These are phyloP conservation scores for Peronospora belbahrii DNA, from an alignment of 352 stramenopile genomes.

Conservation along the genomic window DNA sequence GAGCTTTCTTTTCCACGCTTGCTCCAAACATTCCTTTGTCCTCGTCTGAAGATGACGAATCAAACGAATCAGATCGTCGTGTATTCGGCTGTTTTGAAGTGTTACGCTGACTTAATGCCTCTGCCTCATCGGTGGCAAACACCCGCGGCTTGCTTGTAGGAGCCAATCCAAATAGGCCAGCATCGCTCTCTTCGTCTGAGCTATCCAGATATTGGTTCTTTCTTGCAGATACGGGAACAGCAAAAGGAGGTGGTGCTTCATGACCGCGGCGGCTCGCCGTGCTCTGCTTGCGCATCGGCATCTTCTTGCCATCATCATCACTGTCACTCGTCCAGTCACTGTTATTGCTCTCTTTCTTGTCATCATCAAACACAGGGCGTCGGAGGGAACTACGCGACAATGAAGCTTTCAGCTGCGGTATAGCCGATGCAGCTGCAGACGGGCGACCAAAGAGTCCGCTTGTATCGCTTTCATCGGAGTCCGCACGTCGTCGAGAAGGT, in stretches of 20 bases:
- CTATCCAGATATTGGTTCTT: conserved; percentile 51
- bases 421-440: conserved; percentile 11
- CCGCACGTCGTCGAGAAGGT: conserved; percentile 10
- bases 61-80: conserved; percentile 39
- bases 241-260: conserved; percentile 17
- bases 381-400: conserved; percentile 19
- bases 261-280: conserved; percentile 10
- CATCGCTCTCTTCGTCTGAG: conserved; percentile 54
- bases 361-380: conserved; percentile 31
- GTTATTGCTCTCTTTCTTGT: conserved; percentile 32
- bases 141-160: conserved; percentile 14
- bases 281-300: conserved; percentile 15
- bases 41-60: conserved; percentile 36
- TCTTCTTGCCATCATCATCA: conserved; percentile 13
- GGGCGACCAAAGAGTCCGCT: conserved; percentile 51
- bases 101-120: conserved; percentile 12
- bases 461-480: conserved; percentile 47
- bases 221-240: conserved; percentile 14
- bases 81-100: conserved; percentile 21
- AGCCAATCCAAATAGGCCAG: conserved; percentile 42
- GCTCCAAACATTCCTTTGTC: conserved; percentile 40
- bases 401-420: conserved; percentile 7
- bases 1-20: conserved; percentile 13
- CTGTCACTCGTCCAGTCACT: conserved; percentile 55
- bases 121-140: conserved; percentile 21